These are phyloP conservation scores for Murraya paniculata DNA, from an alignment of 345 rosid genomes.

Conservation along the genomic window DNA sequence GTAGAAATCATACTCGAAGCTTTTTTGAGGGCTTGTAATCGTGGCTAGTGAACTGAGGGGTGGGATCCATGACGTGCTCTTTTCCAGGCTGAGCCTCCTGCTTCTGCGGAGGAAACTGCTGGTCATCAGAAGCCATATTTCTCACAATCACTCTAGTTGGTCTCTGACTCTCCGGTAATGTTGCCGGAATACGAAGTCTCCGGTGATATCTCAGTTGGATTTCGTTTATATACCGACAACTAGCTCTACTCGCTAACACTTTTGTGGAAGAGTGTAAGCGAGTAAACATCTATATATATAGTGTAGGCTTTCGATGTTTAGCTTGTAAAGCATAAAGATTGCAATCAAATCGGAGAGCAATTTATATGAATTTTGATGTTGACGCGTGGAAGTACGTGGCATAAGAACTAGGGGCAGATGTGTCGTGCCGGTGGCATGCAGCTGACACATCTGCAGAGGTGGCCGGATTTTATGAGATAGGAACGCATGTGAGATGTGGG, in stretches of 20 bases:
- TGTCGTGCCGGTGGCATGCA: conserved; percentile 6
- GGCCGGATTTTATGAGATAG: conserved; percentile 12
- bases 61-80: conserved; percentile 64
- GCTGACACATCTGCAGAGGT: conserved; percentile 17
- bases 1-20: conserved; percentile 38
- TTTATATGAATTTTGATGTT: neutral
- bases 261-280: conserved; percentile 2
- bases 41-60: conserved; percentile 44
- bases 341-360: neutral
- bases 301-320: neutral
- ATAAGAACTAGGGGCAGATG: neutral
- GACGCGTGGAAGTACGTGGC: conserved; percentile 33
- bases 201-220: neutral
- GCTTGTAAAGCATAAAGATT: neutral
- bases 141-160: conserved; percentile 8
- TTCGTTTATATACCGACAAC: conserved; percentile 19
- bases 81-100: conserved; percentile 67
- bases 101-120: conserved; percentile 57
- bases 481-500: neutral
- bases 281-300: conserved; percentile 9
- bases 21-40: conserved; percentile 65
- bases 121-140: conserved; percentile 51
- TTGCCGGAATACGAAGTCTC: conserved; percentile 8
- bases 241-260: neutral
- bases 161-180: conserved; percentile 3